A percentile compares a stretch with the other conserved stretches of the same genome.
These are phyloP conservation scores for Didymellaceae sp. DNA, from an alignment of 2,329 filamentous ascomycete genomes.

Conservation along the genomic window DNA sequence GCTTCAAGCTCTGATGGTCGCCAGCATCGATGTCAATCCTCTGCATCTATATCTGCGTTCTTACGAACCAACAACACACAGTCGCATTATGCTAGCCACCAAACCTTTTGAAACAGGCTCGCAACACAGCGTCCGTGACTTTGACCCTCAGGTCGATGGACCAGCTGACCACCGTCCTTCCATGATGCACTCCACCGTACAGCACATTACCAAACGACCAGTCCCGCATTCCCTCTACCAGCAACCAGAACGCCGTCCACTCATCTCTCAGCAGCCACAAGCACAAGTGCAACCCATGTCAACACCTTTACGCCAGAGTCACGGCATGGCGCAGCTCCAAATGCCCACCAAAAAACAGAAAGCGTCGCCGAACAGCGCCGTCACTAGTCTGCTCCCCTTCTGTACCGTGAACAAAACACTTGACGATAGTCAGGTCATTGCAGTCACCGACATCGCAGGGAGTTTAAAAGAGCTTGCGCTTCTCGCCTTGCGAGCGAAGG, in stretches of 20 bases:
- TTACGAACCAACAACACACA: too few species aligned
- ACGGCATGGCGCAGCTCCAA: background rate
- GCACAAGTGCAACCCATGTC: too few species aligned
- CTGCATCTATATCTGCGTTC: too few species aligned
- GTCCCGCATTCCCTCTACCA: too few species aligned
- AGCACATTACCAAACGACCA: too few species aligned
- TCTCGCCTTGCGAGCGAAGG: conserved; percentile 31
- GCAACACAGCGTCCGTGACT: background rate
- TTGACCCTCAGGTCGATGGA: conserved; percentile 17
- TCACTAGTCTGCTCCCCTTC: conserved; percentile 36
- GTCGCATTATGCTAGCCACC: too few species aligned
- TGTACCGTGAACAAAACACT: conserved; percentile 36
- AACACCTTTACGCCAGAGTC: background rate
- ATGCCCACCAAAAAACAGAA: background rate
- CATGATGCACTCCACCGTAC: background rate
- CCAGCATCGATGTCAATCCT: too few species aligned
- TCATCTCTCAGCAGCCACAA: too few species aligned
- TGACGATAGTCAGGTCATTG: conserved; percentile 34
- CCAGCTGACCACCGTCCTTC: conserved; percentile 7
- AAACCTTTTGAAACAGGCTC: background rate
- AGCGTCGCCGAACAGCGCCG: conserved; percentile 12
- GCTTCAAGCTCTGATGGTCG: too few species aligned
- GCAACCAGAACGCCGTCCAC: too few species aligned
- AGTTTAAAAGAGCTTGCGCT: conserved; percentile 42
- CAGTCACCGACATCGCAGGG: conserved; percentile 42